Base-by-base conservation (phyloP, 2,329 filamentous ascomycete species). In the Tolypocladium pustulatum region DNA sequence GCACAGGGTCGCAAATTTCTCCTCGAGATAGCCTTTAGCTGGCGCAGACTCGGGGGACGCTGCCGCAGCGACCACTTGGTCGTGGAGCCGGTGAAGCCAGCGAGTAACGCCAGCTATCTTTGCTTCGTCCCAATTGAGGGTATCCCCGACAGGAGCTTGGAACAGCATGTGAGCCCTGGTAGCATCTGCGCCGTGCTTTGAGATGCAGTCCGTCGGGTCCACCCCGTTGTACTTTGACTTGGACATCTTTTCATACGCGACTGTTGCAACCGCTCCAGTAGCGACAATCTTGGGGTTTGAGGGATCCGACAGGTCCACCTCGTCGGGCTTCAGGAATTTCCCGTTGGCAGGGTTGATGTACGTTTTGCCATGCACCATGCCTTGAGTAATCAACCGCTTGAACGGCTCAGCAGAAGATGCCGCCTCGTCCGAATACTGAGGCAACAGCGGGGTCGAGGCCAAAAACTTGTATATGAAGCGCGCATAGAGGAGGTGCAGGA, bases 191-290 rank as follows among this genome's bases (percentile, higher is more conserved):
- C 91, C 91, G 65, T 94, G 87, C 64, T 83, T 84, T 9, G 79
- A 75, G 59, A 94, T 90, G 62, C 88, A 89, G 0, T 76, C 78
- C 0, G 83, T 85, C 0, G 91, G 91, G 68, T 96, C 90, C 8
- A 96, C 90, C 32, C 91, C 91, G 68, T 96, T 96, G 75, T 94
- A 81, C 72, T 96, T 96, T 66, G 90, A 95, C 74, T 96, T 96
- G 43, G 89, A 94, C 91, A 96, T 96, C 70, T 96, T 96, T 71
- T 96, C 91, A 65, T 82, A 96, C 1, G 83, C 86, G 22, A 91
- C 73, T 34, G 76, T 81, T 1, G 88, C 84, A 0, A 68, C 66
- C 54, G 81, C 73, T 4, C 84, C 83, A 0, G 84, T 88, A 0
- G 80, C 78, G 22, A 78, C 78, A n/a, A 94, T 81, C 57, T 78